A percentile compares a stretch with the other conserved stretches of the same genome.
Conservation (phyloP, 2,329 filamentous ascomycete species). For the Claviceps sp. region DNA sequence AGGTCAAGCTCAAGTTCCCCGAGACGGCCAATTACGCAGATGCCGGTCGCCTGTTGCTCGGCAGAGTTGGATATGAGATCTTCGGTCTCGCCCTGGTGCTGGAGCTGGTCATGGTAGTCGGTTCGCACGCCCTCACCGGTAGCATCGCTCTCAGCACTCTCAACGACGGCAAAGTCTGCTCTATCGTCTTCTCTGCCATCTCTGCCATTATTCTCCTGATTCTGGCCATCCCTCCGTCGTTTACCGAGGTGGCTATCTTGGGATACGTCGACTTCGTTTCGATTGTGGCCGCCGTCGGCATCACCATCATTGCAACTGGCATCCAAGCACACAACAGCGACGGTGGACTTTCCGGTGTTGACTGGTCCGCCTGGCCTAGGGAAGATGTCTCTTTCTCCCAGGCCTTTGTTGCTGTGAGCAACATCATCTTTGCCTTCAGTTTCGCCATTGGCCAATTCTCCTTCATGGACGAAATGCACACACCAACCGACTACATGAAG, state of each 20-base stretch:
- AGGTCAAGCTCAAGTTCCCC: slow-evolving; percentile 42
- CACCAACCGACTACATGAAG: slow-evolving; percentile 32
- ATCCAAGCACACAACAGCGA: slow-evolving; percentile 25
- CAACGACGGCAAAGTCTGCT: slow-evolving; percentile 37
- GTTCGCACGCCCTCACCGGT: slow-evolving; percentile 52
- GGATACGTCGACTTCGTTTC: slow-evolving; percentile 46
- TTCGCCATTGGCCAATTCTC: slow-evolving; percentile 38
- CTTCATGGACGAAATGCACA: slow-evolving; percentile 42
- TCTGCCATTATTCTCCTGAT: slow-evolving; percentile 32
- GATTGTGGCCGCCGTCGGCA: slow-evolving; percentile 47
- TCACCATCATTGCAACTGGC: slow-evolving; percentile 54
- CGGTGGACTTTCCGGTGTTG: slow-evolving; percentile 18
- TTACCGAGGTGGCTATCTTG: slow-evolving; percentile 34
- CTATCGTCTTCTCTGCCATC: slow-evolving; percentile 30
- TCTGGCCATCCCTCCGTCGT: slow-evolving; percentile 33
- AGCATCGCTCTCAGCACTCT: slow-evolving; percentile 54
- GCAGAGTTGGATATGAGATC: slow-evolving; percentile 49
- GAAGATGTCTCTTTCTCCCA: slow-evolving; percentile 33
- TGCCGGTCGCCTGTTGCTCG: slow-evolving; percentile 48
- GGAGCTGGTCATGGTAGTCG: slow-evolving; percentile 55
- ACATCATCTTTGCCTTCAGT: slow-evolving; percentile 60
- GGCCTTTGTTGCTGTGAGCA: slow-evolving; percentile 49
- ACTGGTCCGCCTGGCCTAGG: slow-evolving; percentile 34
- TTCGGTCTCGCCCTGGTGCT: slow-evolving; percentile 50
- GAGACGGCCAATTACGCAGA: slow-evolving; percentile 53